Base-by-base conservation (phyloP, 108 stramenopile species). In the Skeletonema costatum region DNA sequence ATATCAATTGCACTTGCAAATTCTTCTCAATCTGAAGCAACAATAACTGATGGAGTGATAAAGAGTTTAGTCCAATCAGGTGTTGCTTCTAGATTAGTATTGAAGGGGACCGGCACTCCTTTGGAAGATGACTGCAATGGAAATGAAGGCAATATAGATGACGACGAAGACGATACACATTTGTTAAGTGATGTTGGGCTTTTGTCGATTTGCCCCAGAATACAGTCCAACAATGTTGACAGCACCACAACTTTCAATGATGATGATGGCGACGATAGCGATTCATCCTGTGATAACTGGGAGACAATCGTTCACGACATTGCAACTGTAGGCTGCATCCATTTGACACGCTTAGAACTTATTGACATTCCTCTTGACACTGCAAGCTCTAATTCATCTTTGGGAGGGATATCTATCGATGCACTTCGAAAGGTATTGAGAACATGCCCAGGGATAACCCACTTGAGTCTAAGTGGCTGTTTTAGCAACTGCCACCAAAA, bases 391-490 rank as follows among this genome's bases (percentile, higher is more conserved):
- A 53, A 48, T 38, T 32, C 69, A n/a, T 70, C 56, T 13, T 32
- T 25, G 12, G 69, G 72, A 36, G 80, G 80, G 30, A 74, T 81
- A 8, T 62, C 80, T 32, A 38, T 81, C 35, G 33, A 41, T 12
- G 80, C 80, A 33, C 39, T 81, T 10, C 38, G 73, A 13, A 35
- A 44, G 16, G 68, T 81, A 3, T 68, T 81, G 1, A 60, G 64
- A 38, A 74, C 80, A 1, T 81, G 80, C 64, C 73, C 80, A 35
- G 69, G 69, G 8, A 74, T 81, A 1, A 81, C 80, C 4, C 80
- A 81, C 59, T 63, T 81, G 32, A 68, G 73, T 32, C 80, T 81
- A 1, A 64, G 63, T 30, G 80, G 80, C 3, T 81, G 68, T 35
- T 81, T 81, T 35, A 39, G 25, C 48, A 81, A 80, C 50, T 80